Evolutionary conservation across 352 stramenopile species (phyloP).

Genomic region (Phytophthora podocarpi): DNA sequence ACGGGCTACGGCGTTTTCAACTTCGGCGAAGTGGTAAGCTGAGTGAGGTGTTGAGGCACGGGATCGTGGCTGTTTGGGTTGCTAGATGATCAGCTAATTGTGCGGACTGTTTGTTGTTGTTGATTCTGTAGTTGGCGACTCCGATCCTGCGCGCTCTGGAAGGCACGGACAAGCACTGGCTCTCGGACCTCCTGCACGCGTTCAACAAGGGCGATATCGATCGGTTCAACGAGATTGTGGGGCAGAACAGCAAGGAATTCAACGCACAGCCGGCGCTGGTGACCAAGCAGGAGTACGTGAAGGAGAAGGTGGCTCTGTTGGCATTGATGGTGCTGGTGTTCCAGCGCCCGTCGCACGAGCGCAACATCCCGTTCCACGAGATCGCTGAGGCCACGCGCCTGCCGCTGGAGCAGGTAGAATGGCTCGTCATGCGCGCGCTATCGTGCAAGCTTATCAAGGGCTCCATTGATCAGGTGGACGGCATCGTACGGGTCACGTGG

Average conservation of each 20-base stretch:
- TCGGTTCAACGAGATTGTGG: constrained; percentile 91
- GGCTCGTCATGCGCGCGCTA: constrained; percentile 98
- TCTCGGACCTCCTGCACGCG: constrained; percentile 93
- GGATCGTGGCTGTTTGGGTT: no score
- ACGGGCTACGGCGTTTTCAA: constrained; percentile 98
- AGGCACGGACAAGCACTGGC: constrained; percentile 92
- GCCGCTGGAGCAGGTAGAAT: constrained; percentile 94
- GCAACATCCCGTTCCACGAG: constrained; percentile 93
- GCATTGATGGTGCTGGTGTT: constrained; percentile 98
- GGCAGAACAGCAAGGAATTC: constrained; percentile 80
- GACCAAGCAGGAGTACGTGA: constrained; percentile 94
- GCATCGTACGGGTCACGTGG: constrained; percentile 95
- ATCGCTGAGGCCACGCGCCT: constrained; percentile 91
- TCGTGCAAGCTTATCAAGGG: constrained; percentile 96
- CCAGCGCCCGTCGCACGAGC: constrained; percentile 92
- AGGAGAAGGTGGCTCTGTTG: constrained; percentile 98
- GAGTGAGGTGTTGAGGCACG: not conserved
- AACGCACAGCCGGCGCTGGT: constrained; percentile 92
- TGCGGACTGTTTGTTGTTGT: not conserved
- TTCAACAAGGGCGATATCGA: constrained; percentile 97
- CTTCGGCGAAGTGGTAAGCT: constrained; percentile 96
- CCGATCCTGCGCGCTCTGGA: constrained; percentile 93
- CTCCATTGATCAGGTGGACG: constrained; percentile 92
- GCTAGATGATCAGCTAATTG: no score
- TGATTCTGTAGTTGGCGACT: constrained; percentile 76